These are phyloP conservation scores for Neopestalotiopsis rosae DNA, from an alignment of 2,329 filamentous ascomycete species.

Conservation along the genomic window DNA sequence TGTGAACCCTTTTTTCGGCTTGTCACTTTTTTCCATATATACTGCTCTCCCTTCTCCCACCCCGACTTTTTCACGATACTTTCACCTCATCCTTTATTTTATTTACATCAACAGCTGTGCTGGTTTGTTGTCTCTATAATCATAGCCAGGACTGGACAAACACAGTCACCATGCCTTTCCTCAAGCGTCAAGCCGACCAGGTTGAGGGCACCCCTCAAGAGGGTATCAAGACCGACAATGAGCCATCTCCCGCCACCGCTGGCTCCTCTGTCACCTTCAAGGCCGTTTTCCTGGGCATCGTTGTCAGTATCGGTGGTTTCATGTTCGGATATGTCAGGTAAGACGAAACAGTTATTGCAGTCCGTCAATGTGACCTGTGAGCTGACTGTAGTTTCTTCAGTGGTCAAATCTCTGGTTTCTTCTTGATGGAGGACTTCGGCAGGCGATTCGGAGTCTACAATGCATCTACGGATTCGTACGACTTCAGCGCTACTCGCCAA, in stretches of 20 bases:
- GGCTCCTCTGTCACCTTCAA: constrained; percentile 36
- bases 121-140: constrained; percentile 13
- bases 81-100: neutral
- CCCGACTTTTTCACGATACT: neutral
- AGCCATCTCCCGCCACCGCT: constrained; percentile 8
- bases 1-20: neutral
- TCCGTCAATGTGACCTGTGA: neutral
- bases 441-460: constrained; percentile 55
- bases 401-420: constrained; percentile 67
- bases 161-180: constrained; percentile 35
- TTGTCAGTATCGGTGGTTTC: constrained; percentile 61
- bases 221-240: constrained; percentile 19
- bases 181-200: constrained; percentile 33
- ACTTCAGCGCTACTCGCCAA: constrained; percentile 63
- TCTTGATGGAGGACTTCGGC: constrained; percentile 63
- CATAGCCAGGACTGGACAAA: constrained; percentile 17
- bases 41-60: neutral
- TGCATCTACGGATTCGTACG: constrained; percentile 38
- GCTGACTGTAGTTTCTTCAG: constrained; percentile 34
- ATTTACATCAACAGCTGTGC: neutral
- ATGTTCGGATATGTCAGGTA: constrained; percentile 64
- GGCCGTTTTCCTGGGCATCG: constrained; percentile 53
- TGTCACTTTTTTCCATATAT: constrained; percentile 12
- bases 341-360: constrained; percentile 21
- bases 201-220: constrained; percentile 24